Conservation (phyloP, 441 rosid species). For the Capsella rubella region DNA sequence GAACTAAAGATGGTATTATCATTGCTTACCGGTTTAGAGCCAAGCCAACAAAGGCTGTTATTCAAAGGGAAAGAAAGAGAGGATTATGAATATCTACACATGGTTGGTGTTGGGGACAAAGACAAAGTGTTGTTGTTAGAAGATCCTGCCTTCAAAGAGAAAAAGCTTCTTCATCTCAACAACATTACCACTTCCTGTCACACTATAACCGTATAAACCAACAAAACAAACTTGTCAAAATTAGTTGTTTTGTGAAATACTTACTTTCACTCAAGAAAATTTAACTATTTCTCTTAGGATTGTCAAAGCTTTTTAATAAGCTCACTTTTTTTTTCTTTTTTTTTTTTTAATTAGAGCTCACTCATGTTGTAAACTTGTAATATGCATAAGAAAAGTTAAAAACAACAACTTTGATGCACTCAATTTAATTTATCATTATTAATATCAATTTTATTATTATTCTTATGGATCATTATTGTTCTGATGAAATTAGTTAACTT, state of each 20-base stretch:
- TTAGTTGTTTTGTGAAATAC: conserved; percentile 22
- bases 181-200: conserved; percentile 47
- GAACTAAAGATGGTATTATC: conserved; percentile 79
- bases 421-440: background rate
- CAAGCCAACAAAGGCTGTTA: conserved; percentile 76
- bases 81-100: conserved; percentile 76
- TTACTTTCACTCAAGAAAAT: background rate
- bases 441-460: conserved; percentile 4
- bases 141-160: conserved; percentile 85
- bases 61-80: conserved; percentile 93
- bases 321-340: background rate
- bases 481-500: conserved; percentile 32
- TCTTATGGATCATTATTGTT: background rate
- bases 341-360: background rate
- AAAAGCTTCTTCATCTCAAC: conserved; percentile 59
- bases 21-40: conserved; percentile 68
- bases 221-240: background rate
- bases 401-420: conserved; percentile 11
- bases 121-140: conserved; percentile 79
- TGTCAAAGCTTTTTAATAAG: background rate
- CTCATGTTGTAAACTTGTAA: no score
- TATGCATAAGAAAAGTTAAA: background rate
- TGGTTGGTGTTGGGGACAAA: conserved; percentile 89
- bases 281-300: background rate
- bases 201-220: conserved; percentile 58